Conservation (phyloP, 805 yeast species). For the Candida morakotiae region DNA sequence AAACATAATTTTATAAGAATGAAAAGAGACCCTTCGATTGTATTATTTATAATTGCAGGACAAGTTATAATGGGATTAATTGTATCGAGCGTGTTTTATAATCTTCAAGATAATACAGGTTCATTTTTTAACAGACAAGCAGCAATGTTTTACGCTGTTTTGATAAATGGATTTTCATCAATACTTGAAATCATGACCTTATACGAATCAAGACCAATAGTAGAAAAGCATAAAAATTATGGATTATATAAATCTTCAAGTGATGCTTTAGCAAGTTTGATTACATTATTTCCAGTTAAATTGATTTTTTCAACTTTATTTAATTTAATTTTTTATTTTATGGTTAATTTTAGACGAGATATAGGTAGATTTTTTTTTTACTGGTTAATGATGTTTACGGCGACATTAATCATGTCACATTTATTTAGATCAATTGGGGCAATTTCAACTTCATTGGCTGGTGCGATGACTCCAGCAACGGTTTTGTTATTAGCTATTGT, state of each 20-base stretch:
- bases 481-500: slow-evolving; percentile 47
- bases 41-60: slow-evolving; percentile 47
- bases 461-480: slow-evolving; percentile 42
- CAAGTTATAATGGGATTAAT: slow-evolving; percentile 53
- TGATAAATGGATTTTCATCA: slow-evolving; percentile 57
- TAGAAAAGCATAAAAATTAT: slow-evolving; percentile 66
- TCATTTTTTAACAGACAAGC: slow-evolving; percentile 65
- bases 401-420: slow-evolving; percentile 37
- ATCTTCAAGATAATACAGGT: slow-evolving; percentile 43
- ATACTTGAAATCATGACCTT: slow-evolving; percentile 55
- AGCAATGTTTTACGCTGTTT: slow-evolving; percentile 53
- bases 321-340: slow-evolving; percentile 19
- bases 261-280: slow-evolving; percentile 59
- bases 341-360: slow-evolving; percentile 41
- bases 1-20: slow-evolving; percentile 50
- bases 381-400: slow-evolving; percentile 24
- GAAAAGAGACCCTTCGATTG: slow-evolving; percentile 52
- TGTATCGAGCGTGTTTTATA: slow-evolving; percentile 49
- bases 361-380: slow-evolving; percentile 36
- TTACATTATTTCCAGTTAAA: slow-evolving; percentile 63
- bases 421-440: slow-evolving; percentile 40
- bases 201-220: slow-evolving; percentile 58
- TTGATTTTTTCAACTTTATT: slow-evolving; percentile 24
- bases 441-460: slow-evolving; percentile 33
- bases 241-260: slow-evolving; percentile 71